These are phyloP conservation scores for Talaromyces sp. DNA, from an alignment of 2,329 filamentous ascomycete genomes.

Conservation along the genomic window DNA sequence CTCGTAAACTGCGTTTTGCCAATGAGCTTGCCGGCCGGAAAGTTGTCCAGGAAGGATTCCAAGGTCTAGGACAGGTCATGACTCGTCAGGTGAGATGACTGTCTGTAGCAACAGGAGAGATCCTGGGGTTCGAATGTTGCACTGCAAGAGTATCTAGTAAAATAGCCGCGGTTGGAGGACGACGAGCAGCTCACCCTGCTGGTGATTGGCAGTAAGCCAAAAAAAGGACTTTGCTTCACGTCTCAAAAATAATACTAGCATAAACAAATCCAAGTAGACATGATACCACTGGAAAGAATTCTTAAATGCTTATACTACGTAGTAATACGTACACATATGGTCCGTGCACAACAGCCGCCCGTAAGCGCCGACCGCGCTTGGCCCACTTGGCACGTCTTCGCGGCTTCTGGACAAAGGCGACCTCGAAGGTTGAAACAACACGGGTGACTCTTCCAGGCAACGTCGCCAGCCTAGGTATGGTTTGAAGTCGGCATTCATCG, in stretches of 20 bases:
- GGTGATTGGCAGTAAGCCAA: not conserved
- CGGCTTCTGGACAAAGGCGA: not conserved
- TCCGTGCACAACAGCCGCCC: not conserved
- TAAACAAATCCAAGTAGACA: not conserved
- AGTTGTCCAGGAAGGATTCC: slow-evolving; percentile 63
- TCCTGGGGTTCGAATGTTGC: too few species aligned
- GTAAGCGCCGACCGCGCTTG: not conserved
- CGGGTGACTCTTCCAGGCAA: not conserved
- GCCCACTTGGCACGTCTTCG: not conserved
- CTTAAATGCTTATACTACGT: not conserved
- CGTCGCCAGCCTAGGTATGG: not conserved
- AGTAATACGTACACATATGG: not conserved
- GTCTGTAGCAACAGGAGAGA: not conserved
- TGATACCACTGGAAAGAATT: not conserved
- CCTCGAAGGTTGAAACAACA: not conserved
- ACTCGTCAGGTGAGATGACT: not conserved
- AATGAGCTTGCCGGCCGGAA: slow-evolving; percentile 65
- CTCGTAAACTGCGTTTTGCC: slow-evolving; percentile 54
- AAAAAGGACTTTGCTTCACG: not conserved
- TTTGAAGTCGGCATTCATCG: not conserved
- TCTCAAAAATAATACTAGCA: not conserved
- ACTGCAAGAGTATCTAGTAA: not conserved
- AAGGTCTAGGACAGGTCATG: slow-evolving; percentile 38
- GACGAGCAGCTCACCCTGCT: not conserved
- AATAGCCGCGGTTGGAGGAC: not conserved